Percentiles rank a stretch among this genome's conserved stretches.
phyloP scores from a whole-genome alignment of 148 eudicot species.

The Cornus kousa region DNA sequence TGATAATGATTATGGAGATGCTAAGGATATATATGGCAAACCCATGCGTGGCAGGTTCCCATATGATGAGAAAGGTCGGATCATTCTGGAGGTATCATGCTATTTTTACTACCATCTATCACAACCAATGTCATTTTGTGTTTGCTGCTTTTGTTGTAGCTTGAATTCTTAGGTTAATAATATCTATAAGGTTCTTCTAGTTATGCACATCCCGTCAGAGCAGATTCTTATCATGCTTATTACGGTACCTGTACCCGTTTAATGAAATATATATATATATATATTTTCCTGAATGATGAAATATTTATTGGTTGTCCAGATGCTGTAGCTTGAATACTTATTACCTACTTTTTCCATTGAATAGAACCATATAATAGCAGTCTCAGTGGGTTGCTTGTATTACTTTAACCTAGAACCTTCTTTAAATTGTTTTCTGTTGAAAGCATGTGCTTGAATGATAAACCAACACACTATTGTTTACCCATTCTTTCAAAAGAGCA shows the following conservation, averaged over 20 bases:
- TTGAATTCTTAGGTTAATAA: neutral
- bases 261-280: too few relatives aligned
- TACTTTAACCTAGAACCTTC: neutral
- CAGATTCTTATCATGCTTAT: neutral
- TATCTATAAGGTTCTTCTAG: neutral
- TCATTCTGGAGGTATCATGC: constrained; percentile 72
- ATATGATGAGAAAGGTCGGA: constrained; percentile 74
- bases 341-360: constrained; percentile 1
- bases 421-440: neutral
- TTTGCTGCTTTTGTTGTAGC: constrained; percentile 3
- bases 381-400: neutral
- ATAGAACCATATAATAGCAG: neutral
- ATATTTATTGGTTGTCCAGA: too few relatives aligned
- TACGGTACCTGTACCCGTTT: neutral
- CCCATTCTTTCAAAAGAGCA: neutral
- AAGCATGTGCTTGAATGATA: neutral
- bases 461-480: neutral
- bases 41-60: constrained; percentile 85
- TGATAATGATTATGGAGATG: constrained; percentile 82
- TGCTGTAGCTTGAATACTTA: too few relatives aligned
- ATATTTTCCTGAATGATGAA: too few relatives aligned
- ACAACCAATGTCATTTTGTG: neutral
- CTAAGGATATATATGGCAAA: constrained; percentile 75
- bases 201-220: neutral
- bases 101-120: neutral